Evolutionary conservation across 441 rosid species (phyloP).

Genomic region (Erodium moschatum): DNA sequence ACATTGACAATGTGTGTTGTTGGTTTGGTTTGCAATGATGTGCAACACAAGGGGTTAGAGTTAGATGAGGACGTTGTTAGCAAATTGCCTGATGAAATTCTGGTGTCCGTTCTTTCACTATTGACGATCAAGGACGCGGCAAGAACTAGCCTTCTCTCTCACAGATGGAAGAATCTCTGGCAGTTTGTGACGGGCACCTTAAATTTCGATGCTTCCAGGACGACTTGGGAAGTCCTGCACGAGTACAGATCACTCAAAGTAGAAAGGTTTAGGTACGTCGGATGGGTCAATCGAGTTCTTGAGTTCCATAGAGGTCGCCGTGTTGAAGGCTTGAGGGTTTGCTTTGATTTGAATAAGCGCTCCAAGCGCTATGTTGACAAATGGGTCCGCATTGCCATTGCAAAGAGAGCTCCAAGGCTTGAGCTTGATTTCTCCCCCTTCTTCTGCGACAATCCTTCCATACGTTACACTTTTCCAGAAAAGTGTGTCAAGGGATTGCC

Average conservation of each 20-base stretch:
- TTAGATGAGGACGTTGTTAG: slow-evolving; percentile 13
- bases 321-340: slow-evolving; percentile 14
- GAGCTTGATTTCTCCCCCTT: slow-evolving; percentile 19
- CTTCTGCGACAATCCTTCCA: slow-evolving; percentile 3
- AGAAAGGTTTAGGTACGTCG: slow-evolving; percentile 17
- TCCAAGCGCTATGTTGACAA: slow-evolving; percentile 13
- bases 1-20: no score
- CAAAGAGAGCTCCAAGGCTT: slow-evolving; percentile 18
- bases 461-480: slow-evolving; percentile 10
- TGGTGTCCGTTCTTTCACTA: slow-evolving; percentile 20
- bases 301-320: slow-evolving; percentile 7
- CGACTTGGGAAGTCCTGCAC: neutral
- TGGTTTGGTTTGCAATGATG: slow-evolving; percentile 2
- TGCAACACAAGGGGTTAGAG: slow-evolving; percentile 5
- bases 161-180: slow-evolving; percentile 24
- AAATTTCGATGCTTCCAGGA: slow-evolving; percentile 10
- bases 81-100: slow-evolving; percentile 24
- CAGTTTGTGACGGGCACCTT: slow-evolving; percentile 9
- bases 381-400: slow-evolving; percentile 13
- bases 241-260: slow-evolving; percentile 8
- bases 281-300: slow-evolving; percentile 19
- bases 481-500: slow-evolving; percentile 9
- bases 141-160: slow-evolving; percentile 17
- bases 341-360: slow-evolving; percentile 16
- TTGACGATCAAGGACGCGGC: slow-evolving; percentile 23